Evolutionary conservation across 306 rosid genomes (phyloP).

Genomic region (Pyrus betulifolia): DNA sequence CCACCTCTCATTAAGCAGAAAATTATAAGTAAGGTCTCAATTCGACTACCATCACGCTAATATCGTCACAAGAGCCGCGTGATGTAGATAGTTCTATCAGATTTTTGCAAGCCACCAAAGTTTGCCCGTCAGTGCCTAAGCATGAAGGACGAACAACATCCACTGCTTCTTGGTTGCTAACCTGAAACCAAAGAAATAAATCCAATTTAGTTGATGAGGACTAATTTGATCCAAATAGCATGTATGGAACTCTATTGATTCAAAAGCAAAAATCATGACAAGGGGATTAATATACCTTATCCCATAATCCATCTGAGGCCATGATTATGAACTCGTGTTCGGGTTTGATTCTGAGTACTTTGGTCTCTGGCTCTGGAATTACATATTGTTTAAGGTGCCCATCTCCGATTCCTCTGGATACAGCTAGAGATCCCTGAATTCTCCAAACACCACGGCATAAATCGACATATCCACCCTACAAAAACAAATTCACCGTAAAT

Average conservation of each 20-base stretch:
- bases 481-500: conserved; percentile 7
- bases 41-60: conserved; percentile 71
- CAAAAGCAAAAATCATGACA: neutral
- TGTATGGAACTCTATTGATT: neutral
- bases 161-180: conserved; percentile 84
- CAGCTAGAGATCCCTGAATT: conserved; percentile 85
- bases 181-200: conserved; percentile 41
- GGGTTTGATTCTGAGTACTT: conserved; percentile 47
- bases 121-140: conserved; percentile 33
- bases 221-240: neutral
- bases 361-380: conserved; percentile 85
- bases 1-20: neutral
- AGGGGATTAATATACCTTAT: conserved; percentile 40
- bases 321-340: conserved; percentile 74
- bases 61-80: conserved; percentile 79
- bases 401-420: conserved; percentile 86
- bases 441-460: conserved; percentile 81
- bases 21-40: conserved; percentile 45
- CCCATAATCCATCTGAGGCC: conserved; percentile 99
- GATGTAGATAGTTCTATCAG: conserved; percentile 65
- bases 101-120: conserved; percentile 73
- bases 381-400: conserved; percentile 71
- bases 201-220: conserved; percentile 2
- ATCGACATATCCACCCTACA: conserved; percentile 95
- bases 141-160: conserved; percentile 59